Base-by-base conservation (phyloP, 495 filamentous ascomycete species). In the Bryoglossum gracile region DNA sequence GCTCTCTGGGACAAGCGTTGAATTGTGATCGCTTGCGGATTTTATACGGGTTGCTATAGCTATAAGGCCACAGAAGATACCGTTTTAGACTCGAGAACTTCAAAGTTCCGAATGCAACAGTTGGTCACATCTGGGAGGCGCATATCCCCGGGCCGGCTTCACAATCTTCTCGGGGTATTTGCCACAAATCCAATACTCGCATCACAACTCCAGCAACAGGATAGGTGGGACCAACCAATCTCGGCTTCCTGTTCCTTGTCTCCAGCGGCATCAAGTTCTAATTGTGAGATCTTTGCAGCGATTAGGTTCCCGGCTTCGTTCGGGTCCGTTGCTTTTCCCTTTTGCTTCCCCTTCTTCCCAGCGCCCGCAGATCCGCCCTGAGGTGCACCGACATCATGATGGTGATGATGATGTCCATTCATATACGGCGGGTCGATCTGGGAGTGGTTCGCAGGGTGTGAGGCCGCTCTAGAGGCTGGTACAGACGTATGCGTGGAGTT, bases 211-310 rank as follows among this genome's bases (percentile, higher is more conserved):
- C n/a, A n/a, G n/a, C n/a, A n/a, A n/a, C n/a, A 35, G 46, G 53
- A 53, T 11, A 53, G 46, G 44, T 21, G 23, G 16, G 48, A 89
- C 90, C 62, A 74, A 96, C 90, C 92, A 65, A 98, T 96, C 71
- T 96, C 92, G 48, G 80, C 81, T 63, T 95, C 89, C 65, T 96
- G 87, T 53, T 96, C 90, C 68, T 92, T 94, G 56, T 96, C 90
- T 44, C 87, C 87, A 18, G 89, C 89, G 43, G 83, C 83, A 73
- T 95, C 89, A 30, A 84, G 82, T 65, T 98, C 92, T 54, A 98
- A 68, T 71, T 97, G 94, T 19, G 89, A 91, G 56, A 98, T 96
- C 65, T 91, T 89, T 23, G 89, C 87, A 22, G 87, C 84, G 40
- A 98, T 76, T 47, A 94, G 75, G 68, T 96, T 95, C 32, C 84